Evolutionary conservation across 768 basidiomycete species (phyloP), one percentile per base, ranked within the genome.

Genomic region (Amanita fuliginea): DNA sequence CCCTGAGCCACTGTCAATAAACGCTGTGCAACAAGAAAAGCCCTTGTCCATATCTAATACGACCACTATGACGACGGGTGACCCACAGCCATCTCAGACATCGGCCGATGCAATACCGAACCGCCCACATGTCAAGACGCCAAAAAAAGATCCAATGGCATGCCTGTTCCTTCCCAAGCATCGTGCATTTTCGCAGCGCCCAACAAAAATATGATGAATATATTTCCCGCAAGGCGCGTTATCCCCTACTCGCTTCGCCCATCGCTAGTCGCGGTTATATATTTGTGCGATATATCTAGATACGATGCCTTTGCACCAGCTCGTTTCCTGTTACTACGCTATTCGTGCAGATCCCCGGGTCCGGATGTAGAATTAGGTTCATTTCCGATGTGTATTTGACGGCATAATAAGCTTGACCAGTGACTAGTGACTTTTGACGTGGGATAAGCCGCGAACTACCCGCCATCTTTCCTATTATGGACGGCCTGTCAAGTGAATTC

Each of bases 121-220:
- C 19, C 56, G 65, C 46, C 74, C 70, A 57, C 49, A 67, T 30
- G 63, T 67, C 9, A 54, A 65, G 52, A 52, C 67, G 40, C 58
- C 64, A 52, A 84, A 78, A 70, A 85, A 73, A 63, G 77, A 85
- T 60, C 80, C 79, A 19, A 78, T 78, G 76, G 65, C 68, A 45
- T 65, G 67, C 56, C 59, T 76, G 49, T 89, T 89, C 63, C 81
- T 88, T 62, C 86, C 86, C 46, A 88, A 86, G 63, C 83, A 80
- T 54, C 80, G 82, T 51, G 71, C 78, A 19, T 65, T 78, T 57
- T 77, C 77, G 19, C 79, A 80, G 55, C 71, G 68, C 3, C 71
- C 75, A 39, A 62, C 49, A 19, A 50, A 43, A 18, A n/a, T 21
- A 50, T 50, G 32, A 50, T 50, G 32, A 50, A 24, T 16, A 10